phyloP scores from a whole-genome alignment of 176 grass and related monocot genomes.

The Themeda triandra region DNA sequence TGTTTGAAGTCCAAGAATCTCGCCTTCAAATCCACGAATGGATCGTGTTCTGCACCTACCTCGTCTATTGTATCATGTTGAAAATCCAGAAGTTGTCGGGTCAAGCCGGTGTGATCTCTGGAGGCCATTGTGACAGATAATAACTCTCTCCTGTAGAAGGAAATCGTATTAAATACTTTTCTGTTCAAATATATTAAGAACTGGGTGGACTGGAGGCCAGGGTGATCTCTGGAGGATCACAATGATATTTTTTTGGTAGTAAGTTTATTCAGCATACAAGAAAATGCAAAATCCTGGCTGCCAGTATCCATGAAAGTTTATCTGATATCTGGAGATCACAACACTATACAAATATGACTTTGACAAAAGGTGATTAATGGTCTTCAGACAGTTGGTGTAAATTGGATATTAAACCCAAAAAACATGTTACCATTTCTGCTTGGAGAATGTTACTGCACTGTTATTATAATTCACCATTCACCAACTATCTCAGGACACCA shows the following conservation, averaged over 20 bases:
- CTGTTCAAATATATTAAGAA: background rate
- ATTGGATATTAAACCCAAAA: background rate
- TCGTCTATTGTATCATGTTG: conserved; percentile 35
- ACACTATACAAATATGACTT: background rate
- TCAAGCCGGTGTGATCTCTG: conserved; percentile 49
- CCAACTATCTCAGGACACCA: background rate
- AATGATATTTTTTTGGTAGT: background rate
- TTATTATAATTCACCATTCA: background rate
- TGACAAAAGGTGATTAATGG: background rate
- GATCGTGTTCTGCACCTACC: conserved; percentile 42
- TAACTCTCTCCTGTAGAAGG: conserved; percentile 53
- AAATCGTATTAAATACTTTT: conserved; percentile 9
- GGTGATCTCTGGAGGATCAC: background rate
- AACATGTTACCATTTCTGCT: background rate
- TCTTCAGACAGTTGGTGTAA: background rate
- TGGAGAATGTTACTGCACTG: background rate
- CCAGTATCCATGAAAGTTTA: background rate
- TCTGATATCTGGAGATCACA: background rate
- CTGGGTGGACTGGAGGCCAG: background rate
- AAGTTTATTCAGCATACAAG: background rate
- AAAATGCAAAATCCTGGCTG: background rate
- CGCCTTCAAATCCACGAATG: conserved; percentile 55
- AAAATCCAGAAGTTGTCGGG: conserved; percentile 43
- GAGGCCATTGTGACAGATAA: conserved; percentile 38
- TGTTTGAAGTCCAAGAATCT: conserved; percentile 85